phyloP scores from a whole-genome alignment of 1,284 basidiomycete genomes.

The Cryptococcus hybrid region DNA sequence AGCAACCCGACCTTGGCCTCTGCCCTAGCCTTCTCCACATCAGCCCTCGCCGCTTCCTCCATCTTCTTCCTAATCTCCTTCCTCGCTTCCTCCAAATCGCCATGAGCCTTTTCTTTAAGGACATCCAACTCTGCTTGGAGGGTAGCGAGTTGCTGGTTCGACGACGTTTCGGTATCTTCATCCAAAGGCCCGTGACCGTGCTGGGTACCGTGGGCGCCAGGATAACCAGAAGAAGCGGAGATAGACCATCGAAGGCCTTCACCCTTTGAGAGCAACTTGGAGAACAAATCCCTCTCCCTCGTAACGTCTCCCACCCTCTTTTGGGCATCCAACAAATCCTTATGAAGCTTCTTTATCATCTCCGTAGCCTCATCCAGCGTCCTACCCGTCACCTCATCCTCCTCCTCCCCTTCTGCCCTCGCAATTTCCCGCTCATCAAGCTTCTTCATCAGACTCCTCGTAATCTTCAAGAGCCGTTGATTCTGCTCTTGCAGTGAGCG shows the following conservation, averaged over 20 bases:
- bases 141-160: constrained; percentile 25
- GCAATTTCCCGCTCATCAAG: constrained; percentile 74
- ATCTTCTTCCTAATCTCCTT: constrained; percentile 63
- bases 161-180: constrained; percentile 12
- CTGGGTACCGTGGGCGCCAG: not conserved
- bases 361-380: constrained; percentile 84
- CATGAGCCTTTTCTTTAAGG: constrained; percentile 61
- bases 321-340: constrained; percentile 68
- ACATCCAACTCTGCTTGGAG: constrained; percentile 58
- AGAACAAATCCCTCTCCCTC: constrained; percentile 85
- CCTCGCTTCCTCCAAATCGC: constrained; percentile 69
- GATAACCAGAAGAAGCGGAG: not conserved
- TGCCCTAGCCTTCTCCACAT: constrained; percentile 70
- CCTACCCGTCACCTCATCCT: constrained; percentile 63
- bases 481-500: constrained; percentile 84
- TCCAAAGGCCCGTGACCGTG: constrained; percentile 19
- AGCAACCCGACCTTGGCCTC: constrained; percentile 71
- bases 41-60: constrained; percentile 64
- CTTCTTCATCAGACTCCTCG: constrained; percentile 72
- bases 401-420: constrained; percentile 58
- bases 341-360: constrained; percentile 73
- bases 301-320: constrained; percentile 71
- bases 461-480: constrained; percentile 77
- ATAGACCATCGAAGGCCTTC: constrained; percentile 38
- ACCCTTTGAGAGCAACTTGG: constrained; percentile 60